Evolutionary conservation across 768 basidiomycete species (phyloP).

Genomic region (Rhizopogon vulgaris): DNA sequence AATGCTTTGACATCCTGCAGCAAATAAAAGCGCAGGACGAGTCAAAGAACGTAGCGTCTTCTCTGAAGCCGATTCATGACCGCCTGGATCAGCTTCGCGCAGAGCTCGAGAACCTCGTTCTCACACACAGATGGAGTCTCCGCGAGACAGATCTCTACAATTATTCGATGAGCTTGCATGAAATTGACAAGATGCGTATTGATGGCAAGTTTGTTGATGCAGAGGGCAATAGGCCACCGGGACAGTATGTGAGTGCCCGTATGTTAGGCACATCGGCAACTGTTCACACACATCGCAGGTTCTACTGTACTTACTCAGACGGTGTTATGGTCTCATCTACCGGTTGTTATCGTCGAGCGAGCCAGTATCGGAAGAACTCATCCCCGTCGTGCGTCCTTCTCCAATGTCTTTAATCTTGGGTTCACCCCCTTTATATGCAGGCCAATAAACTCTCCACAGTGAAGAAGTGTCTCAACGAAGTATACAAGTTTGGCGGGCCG

Average conservation of each 20-base stretch:
- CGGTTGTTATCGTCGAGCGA: slow-evolving; percentile 89
- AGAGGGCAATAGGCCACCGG: slow-evolving; percentile 85
- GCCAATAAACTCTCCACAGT: slow-evolving; percentile 96
- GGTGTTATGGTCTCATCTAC: slow-evolving; percentile 97
- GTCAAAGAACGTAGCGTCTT: slow-evolving; percentile 77
- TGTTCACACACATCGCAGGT: slow-evolving; percentile 45
- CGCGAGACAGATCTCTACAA: slow-evolving; percentile 93
- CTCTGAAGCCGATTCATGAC: slow-evolving; percentile 90
- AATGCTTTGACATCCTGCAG: slow-evolving; percentile 92
- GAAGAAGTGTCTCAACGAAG: slow-evolving; percentile 95
- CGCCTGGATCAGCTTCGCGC: slow-evolving; percentile 78
- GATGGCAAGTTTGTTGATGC: slow-evolving; percentile 96
- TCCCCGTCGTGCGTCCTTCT: slow-evolving; percentile 72
- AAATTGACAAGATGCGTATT: slow-evolving; percentile 95
- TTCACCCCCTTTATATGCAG: slow-evolving; percentile 31
- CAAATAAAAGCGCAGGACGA: slow-evolving; percentile 94
- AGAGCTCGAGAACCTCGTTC: slow-evolving; percentile 84
- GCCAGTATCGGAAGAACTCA: slow-evolving; percentile 96
- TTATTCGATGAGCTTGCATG: slow-evolving; percentile 87
- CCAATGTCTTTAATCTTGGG: background rate
- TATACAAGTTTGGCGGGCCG: slow-evolving; percentile 90
- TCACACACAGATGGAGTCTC: slow-evolving; percentile 96
- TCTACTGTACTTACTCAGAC: slow-evolving; percentile 82
- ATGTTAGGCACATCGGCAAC: background rate
- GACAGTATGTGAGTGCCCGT: slow-evolving; percentile 75